Evolutionary conservation across 2,329 filamentous ascomycete species (phyloP).

Genomic region (Botrytis paeoniae): DNA sequence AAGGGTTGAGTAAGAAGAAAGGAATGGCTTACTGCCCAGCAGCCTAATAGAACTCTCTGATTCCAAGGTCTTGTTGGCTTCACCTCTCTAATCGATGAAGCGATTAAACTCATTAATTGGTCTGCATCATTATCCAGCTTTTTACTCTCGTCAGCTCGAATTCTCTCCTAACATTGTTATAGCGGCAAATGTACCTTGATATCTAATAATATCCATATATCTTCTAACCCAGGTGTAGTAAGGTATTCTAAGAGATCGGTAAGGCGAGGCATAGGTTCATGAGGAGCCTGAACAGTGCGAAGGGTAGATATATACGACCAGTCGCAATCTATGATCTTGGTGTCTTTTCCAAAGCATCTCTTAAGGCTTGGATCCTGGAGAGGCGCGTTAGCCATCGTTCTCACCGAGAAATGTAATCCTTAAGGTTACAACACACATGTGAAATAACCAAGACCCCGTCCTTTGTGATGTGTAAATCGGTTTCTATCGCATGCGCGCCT

Average conservation of each 20-base stretch:
- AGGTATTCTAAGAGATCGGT: conserved; percentile 72
- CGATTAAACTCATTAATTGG: conserved; percentile 67
- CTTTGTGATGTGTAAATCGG: conserved; percentile 77
- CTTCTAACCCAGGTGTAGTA: conserved; percentile 57
- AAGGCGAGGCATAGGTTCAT: conserved; percentile 70
- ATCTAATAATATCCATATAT: conserved; percentile 81
- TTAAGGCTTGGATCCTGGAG: conserved; percentile 69
- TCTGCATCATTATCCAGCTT: conserved; percentile 68
- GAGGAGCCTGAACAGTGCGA: conserved; percentile 63
- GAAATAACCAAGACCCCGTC: conserved; percentile 84
- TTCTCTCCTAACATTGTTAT: background rate
- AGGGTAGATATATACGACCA: conserved; percentile 71
- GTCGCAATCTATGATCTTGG: conserved; percentile 70
- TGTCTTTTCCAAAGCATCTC: conserved; percentile 75
- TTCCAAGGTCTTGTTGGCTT: conserved; percentile 59
- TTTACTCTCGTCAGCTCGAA: background rate
- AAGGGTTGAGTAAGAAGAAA: background rate
- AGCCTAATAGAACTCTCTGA: conserved; percentile 72
- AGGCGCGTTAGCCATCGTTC: conserved; percentile 9
- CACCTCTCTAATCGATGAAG: conserved; percentile 58
- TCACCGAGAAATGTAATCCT: conserved; percentile 7
- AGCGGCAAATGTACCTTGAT: conserved; percentile 64
- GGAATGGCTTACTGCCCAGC: conserved; percentile 63
- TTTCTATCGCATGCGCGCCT: conserved; percentile 80
- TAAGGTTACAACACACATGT: conserved; percentile 53